phyloP scores from a whole-genome alignment of 441 rosid species.

The Francoa sonchifolia region DNA sequence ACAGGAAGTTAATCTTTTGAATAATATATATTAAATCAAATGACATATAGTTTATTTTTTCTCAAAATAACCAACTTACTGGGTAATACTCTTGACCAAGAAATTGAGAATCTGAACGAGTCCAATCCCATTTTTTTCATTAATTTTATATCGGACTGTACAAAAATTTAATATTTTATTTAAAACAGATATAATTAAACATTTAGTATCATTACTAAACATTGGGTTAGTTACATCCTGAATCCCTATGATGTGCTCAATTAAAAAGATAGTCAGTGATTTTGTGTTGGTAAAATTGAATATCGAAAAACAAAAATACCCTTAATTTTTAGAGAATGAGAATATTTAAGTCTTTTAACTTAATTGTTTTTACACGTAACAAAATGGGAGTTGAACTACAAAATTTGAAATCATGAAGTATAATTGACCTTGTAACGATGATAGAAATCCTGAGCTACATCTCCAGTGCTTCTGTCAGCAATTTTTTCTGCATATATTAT shows the following conservation, averaged over 20 bases:
- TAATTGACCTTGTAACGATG: conserved; percentile 12
- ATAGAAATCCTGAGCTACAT: conserved; percentile 10
- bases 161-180: background rate
- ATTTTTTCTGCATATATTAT: conserved; percentile 1
- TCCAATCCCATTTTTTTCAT: conserved; percentile 26
- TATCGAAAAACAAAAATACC: too few species aligned
- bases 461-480: conserved; percentile 7
- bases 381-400: too few species aligned
- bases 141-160: conserved; percentile 14
- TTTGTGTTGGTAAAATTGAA: too few species aligned
- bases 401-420: too few species aligned
- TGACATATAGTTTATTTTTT: background rate
- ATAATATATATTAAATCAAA: background rate
- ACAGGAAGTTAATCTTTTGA: background rate
- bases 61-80: conserved; percentile 13
- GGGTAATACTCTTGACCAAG: conserved; percentile 35
- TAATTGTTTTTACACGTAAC: too few species aligned
- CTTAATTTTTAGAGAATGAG: too few species aligned
- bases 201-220: too few species aligned
- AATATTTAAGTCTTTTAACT: too few species aligned
- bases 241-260: too few species aligned
- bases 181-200: too few species aligned
- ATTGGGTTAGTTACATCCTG: too few species aligned
- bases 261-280: too few species aligned
- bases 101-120: conserved; percentile 32